Evolutionary conservation across 805 yeast genomes (phyloP).

Genomic region (Kuraishia cidri): DNA sequence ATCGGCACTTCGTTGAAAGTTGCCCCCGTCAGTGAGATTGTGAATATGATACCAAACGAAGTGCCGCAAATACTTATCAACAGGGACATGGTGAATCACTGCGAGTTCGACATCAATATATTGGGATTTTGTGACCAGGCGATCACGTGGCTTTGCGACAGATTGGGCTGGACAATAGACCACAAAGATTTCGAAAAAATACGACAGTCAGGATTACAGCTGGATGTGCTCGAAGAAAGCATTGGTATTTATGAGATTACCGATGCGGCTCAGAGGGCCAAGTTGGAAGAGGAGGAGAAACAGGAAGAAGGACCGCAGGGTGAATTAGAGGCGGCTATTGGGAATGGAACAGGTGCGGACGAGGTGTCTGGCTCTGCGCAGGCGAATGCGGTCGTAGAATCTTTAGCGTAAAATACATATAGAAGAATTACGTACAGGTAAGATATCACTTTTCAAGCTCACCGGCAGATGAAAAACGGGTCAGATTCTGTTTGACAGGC

Average conservation of each 20-base stretch:
- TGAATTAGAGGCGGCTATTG: background rate
- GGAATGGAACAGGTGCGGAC: background rate
- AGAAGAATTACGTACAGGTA: too few species aligned
- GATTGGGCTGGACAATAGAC: constrained; percentile 50
- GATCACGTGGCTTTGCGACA: constrained; percentile 52
- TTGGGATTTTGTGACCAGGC: constrained; percentile 82
- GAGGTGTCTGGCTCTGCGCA: too few species aligned
- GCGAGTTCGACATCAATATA: constrained; percentile 70
- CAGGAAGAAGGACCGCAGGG: background rate
- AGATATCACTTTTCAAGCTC: too few species aligned
- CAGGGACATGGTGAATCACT: constrained; percentile 65
- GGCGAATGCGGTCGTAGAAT: too few species aligned
- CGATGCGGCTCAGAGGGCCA: constrained; percentile 16
- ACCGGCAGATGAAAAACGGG: too few species aligned
- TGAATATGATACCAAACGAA: constrained; percentile 59
- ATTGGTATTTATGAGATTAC: constrained; percentile 25
- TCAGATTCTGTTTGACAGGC: too few species aligned
- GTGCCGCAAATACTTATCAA: constrained; percentile 80
- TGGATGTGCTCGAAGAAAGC: constrained; percentile 17
- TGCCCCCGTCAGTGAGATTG: constrained; percentile 85
- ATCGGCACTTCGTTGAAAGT: constrained; percentile 90
- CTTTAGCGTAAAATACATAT: too few species aligned
- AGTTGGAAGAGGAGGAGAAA: constrained; percentile 4
- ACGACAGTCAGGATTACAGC: constrained; percentile 18
- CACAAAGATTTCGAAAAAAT: constrained; percentile 39